Percentiles rank a stretch among this genome's conserved stretches.
These are phyloP conservation scores for Adiantum capillusveneris DNA, from an alignment of 75 land plant species.

Conservation along the genomic window DNA sequence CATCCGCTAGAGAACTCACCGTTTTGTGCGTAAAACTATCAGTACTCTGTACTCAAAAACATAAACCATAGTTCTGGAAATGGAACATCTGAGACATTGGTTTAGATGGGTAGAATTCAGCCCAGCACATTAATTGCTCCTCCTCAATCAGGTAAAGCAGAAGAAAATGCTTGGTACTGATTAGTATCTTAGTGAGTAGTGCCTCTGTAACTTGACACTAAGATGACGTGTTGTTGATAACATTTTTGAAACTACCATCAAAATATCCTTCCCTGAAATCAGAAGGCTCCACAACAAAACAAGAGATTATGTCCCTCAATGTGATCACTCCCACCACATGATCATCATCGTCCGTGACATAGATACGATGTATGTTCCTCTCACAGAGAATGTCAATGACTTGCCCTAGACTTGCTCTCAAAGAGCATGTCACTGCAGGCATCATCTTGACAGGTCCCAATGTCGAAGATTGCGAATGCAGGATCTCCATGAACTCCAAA, in stretches of 20 bases:
- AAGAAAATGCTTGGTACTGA: too few relatives aligned
- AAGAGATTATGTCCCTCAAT: slow-evolving; percentile 81
- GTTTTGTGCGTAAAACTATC: too few relatives aligned
- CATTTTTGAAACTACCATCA: slow-evolving; percentile 37
- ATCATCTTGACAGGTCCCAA: slow-evolving; percentile 15
- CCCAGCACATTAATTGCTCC: too few relatives aligned
- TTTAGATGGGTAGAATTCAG: too few relatives aligned
- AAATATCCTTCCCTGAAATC: slow-evolving; percentile 56
- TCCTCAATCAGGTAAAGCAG: too few relatives aligned
- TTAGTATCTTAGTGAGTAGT: too few relatives aligned
- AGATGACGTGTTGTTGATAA: slow-evolving; percentile 9
- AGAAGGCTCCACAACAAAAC: slow-evolving; percentile 76
- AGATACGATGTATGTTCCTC: slow-evolving; percentile 58
- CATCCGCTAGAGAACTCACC: too few relatives aligned
- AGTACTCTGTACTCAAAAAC: too few relatives aligned
- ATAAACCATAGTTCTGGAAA: too few relatives aligned
- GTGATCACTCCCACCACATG: slow-evolving; percentile 71
- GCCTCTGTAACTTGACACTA: too few relatives aligned
- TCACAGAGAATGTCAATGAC: slow-evolving; percentile 63
- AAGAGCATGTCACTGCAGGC: slow-evolving; percentile 62
- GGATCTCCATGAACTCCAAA: slow-evolving; percentile 52
- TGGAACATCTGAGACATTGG: too few relatives aligned
- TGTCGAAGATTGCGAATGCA: slow-evolving; percentile 20
- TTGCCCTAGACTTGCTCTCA: slow-evolving; percentile 42
- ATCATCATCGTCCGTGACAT: slow-evolving; percentile 48